These are phyloP conservation scores for Solanum clarkiae DNA, from an alignment of 257 asterid species.

Conservation along the genomic window DNA sequence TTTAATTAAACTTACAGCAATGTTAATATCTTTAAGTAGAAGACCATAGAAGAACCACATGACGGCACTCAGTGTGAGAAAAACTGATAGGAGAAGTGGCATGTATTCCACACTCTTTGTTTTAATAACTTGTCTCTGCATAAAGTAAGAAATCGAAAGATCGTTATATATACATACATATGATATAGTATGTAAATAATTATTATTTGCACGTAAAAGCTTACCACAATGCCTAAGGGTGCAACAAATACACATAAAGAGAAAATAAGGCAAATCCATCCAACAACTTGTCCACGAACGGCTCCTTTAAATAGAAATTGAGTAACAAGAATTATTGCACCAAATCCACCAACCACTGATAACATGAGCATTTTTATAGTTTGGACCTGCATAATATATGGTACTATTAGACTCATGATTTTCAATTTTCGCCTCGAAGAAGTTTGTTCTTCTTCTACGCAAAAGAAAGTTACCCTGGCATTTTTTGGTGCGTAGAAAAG, in stretches of 20 bases:
- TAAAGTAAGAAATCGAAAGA: no score
- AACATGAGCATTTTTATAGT: conserved; percentile 26
- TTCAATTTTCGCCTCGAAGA: no score
- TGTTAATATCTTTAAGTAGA: conserved; percentile 30
- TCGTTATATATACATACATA: neutral
- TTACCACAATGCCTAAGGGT: conserved; percentile 41
- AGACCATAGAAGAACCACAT: conserved; percentile 48
- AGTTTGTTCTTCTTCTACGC: neutral
- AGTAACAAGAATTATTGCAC: conserved; percentile 27
- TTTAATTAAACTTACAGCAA: conserved; percentile 22
- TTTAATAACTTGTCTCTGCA: conserved; percentile 39
- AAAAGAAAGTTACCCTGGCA: conserved; percentile 19
- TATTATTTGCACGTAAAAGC: neutral
- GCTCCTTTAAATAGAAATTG: conserved; percentile 23
- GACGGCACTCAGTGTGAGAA: conserved; percentile 38
- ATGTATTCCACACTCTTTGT: conserved; percentile 39
- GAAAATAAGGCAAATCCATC: conserved; percentile 57
- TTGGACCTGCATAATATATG: conserved; percentile 15
- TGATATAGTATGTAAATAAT: neutral
- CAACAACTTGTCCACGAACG: conserved; percentile 28
- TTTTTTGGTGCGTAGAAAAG: conserved; percentile 32
- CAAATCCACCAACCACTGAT: conserved; percentile 31
- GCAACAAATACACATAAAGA: conserved; percentile 62
- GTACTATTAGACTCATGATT: neutral
- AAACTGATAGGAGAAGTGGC: conserved; percentile 36